These are phyloP conservation scores for Thielaviopsis ethacetica DNA, from an alignment of 2,329 filamentous ascomycete genomes.

Conservation along the genomic window DNA sequence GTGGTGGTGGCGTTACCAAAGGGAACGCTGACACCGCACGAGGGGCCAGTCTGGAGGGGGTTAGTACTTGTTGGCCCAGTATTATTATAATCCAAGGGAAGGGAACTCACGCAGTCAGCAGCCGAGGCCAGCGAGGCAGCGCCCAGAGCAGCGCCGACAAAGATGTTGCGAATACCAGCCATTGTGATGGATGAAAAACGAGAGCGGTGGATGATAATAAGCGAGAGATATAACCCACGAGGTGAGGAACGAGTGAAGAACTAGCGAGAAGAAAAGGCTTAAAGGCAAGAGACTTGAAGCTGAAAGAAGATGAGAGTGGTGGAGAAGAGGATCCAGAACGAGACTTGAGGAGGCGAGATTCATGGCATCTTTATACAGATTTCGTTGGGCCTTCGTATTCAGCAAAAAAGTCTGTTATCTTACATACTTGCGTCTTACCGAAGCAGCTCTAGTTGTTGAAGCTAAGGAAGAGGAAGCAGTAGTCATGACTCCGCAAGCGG, in stretches of 20 bases:
- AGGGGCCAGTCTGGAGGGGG: not conserved
- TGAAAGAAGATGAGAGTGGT: too few relatives aligned
- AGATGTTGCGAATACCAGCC: conserved; percentile 6
- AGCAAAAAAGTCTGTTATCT: too few relatives aligned
- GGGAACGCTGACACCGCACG: not conserved
- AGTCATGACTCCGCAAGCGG: too few relatives aligned
- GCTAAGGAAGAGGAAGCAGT: too few relatives aligned
- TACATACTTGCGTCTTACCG: too few relatives aligned
- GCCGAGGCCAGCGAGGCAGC: not conserved
- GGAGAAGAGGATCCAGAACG: too few relatives aligned
- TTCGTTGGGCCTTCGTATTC: too few relatives aligned
- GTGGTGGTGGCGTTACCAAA: not conserved
- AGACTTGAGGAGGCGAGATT: too few relatives aligned
- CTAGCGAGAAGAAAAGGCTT: too few relatives aligned
- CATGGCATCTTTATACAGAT: too few relatives aligned
- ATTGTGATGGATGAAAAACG: not conserved
- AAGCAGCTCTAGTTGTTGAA: too few relatives aligned
- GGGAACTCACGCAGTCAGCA: conserved; percentile 5
- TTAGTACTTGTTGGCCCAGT: not conserved
- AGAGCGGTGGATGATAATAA: not conserved
- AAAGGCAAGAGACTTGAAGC: too few relatives aligned
- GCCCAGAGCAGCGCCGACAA: conserved; percentile 3
- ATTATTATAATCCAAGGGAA: not conserved
- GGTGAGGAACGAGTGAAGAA: not conserved
- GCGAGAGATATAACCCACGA: not conserved